A percentile compares a stretch with the other conserved stretches of the same genome.
phyloP scores from a whole-genome alignment of 2,329 filamentous ascomycete species.

The Fusarium decemcellulare region DNA sequence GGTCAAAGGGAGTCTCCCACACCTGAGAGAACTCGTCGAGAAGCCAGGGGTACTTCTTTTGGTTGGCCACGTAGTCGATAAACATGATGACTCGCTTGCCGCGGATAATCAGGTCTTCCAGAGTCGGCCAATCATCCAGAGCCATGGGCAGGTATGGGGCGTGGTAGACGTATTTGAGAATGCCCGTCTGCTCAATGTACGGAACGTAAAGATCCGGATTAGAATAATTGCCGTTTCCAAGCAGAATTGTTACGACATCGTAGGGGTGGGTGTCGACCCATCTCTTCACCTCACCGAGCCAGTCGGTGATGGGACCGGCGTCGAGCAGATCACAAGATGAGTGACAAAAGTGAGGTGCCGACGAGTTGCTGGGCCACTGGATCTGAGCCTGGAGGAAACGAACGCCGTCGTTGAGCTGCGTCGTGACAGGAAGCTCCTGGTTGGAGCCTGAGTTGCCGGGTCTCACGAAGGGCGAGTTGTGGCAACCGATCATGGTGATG shows the following conservation, averaged over 20 bases:
- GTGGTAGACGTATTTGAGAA: slow-evolving; percentile 80
- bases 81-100: slow-evolving; percentile 83
- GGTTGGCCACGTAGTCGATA: slow-evolving; percentile 88
- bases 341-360: slow-evolving; percentile 83
- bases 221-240: slow-evolving; percentile 88
- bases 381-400: slow-evolving; percentile 76
- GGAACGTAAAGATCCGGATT: slow-evolving; percentile 73
- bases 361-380: slow-evolving; percentile 67
- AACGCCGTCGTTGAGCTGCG: slow-evolving; percentile 84
- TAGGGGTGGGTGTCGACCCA: slow-evolving; percentile 87
- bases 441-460: slow-evolving; percentile 82
- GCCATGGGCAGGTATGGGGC: slow-evolving; percentile 80
- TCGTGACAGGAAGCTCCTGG: slow-evolving; percentile 76
- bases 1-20: slow-evolving; percentile 93
- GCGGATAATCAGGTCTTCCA: slow-evolving; percentile 80
- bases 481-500: slow-evolving; percentile 82
- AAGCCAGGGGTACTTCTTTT: slow-evolving; percentile 84
- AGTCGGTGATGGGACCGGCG: slow-evolving; percentile 81
- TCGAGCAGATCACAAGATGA: slow-evolving; percentile 87
- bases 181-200: slow-evolving; percentile 79
- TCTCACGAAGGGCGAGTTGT: slow-evolving; percentile 85
- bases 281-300: slow-evolving; percentile 75
- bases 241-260: slow-evolving; percentile 88
- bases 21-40: slow-evolving; percentile 90
- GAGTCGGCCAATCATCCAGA: slow-evolving; percentile 85